Conservation (phyloP, 2,329 filamentous ascomycete genomes). For the Pseudogymnoascus sp. region DNA sequence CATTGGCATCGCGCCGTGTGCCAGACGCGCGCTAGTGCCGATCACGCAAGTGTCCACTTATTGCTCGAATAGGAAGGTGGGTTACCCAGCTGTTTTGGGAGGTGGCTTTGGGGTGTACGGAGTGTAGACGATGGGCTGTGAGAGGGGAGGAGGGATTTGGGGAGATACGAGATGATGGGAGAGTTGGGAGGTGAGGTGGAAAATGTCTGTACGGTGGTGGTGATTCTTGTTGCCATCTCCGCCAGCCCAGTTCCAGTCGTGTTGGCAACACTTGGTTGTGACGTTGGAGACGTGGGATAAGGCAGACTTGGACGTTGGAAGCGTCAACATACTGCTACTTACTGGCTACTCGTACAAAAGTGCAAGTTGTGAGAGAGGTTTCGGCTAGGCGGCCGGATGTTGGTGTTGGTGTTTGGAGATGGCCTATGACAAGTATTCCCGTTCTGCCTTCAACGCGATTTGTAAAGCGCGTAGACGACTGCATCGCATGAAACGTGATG, state of each 20-base stretch:
- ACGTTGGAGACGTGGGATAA: background rate
- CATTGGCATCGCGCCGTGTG: background rate
- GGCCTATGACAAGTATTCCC: background rate
- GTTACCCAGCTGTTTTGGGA: background rate
- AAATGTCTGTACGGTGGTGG: too few species aligned
- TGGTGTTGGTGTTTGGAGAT: background rate
- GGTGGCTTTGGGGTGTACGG: background rate
- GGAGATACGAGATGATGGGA: background rate
- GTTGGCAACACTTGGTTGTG: background rate
- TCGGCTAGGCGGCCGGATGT: background rate
- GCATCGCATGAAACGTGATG: background rate
- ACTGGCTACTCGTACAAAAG: background rate
- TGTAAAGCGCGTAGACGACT: background rate
- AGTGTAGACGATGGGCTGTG: background rate
- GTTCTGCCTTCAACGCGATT: background rate
- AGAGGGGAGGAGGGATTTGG: background rate
- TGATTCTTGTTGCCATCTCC: background rate
- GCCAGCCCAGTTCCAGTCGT: too few species aligned
- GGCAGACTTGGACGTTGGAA: background rate
- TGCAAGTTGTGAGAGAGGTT: background rate
- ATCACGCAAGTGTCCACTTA: background rate
- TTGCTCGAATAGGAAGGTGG: background rate
- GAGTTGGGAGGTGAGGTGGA: background rate
- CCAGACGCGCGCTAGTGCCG: background rate
- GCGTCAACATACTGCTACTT: background rate